Evolutionary conservation across 306 rosid genomes (phyloP), one percentile per base, ranked within the genome.

Genomic region (peach (Prunus persica)): DNA sequence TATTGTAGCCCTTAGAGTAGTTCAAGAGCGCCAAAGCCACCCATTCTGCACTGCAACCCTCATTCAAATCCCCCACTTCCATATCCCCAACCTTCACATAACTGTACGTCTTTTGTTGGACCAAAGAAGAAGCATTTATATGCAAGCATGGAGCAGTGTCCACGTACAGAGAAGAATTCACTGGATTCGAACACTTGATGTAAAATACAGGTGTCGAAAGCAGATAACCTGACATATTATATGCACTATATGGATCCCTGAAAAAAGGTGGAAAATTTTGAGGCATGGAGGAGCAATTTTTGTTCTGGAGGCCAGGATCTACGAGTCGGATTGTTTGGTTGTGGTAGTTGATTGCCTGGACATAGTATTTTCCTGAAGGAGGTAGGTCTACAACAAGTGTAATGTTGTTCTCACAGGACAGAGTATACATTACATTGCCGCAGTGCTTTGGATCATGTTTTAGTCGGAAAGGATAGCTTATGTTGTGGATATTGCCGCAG

Each of bases 381-480:
- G 46, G 12, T 4, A 76, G 6, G n/a, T 11, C n/a, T 1, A 78
- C 1, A 15, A 78, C 1, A 15, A 71, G 14, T 0, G 89, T 30
- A 2, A 3, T 8, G 62, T 86, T 63, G 24, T 83, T 58, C 30
- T 80, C 82, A 14, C 89, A 87, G 1, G 47, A 55, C 9, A 87
- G 10, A 8, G 18, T 79, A 54, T 71, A 77, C 2, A 0, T 2
- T 0, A 0, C 3, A 5, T 25, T 0, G 2, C 90, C 86, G 4
- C 86, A 84, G 2, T 6, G 0, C 1, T 0, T 0, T 11, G 82
- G 85, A 8, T 83, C 87, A 3, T 22, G 60, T 4, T n/a, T 27
- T 2, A 85, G 68, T 58, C 82, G 43, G 49, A 82, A 85, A 38
- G 88, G 84, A 32, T 9, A 54, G 25, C 69, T 79, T 49, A 85